These are phyloP conservation scores for Hirschioporus abietinus DNA, from an alignment of 768 basidiomycete species.

Conservation along the genomic window DNA sequence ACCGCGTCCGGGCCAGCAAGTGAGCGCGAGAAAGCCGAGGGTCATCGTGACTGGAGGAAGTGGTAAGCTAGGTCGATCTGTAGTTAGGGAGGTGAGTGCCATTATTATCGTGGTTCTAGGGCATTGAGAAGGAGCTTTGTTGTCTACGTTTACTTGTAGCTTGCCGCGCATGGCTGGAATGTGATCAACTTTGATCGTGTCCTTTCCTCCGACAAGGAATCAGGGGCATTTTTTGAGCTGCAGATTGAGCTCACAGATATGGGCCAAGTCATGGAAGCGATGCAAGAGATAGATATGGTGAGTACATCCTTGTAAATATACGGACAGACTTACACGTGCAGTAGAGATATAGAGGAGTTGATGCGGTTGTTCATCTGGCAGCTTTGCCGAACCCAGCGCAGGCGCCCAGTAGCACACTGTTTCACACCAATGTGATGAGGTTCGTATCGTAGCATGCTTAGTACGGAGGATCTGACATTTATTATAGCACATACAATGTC, in stretches of 20 bases:
- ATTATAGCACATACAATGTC: conserved; percentile 17
- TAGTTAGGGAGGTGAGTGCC: neutral
- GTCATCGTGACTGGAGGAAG: conserved; percentile 1
- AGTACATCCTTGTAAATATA: neutral
- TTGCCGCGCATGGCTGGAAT: conserved; percentile 4
- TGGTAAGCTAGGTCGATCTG: neutral
- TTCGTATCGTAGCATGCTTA: neutral
- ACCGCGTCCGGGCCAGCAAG: neutral
- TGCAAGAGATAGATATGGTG: conserved; percentile 9
- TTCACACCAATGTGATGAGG: conserved; percentile 14
- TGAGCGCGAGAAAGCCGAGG: neutral
- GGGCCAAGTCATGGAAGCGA: conserved; percentile 9
- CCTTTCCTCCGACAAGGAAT: conserved; percentile 2
- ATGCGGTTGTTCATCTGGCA: conserved; percentile 19
- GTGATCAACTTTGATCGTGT: conserved; percentile 10
- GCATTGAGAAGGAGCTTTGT: neutral
- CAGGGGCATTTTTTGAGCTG: conserved; percentile 2
- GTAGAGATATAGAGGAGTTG: conserved; percentile 16
- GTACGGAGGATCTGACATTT: neutral
- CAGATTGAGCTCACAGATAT: conserved; percentile 10
- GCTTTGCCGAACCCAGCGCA: conserved; percentile 15
- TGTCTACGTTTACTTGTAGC: neutral
- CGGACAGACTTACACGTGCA: neutral
- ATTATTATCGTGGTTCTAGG: neutral
- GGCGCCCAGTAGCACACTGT: conserved; percentile 12